phyloP scores from a whole-genome alignment of 2,329 filamentous ascomycete species.

The Gaeumannomyces tritici region DNA sequence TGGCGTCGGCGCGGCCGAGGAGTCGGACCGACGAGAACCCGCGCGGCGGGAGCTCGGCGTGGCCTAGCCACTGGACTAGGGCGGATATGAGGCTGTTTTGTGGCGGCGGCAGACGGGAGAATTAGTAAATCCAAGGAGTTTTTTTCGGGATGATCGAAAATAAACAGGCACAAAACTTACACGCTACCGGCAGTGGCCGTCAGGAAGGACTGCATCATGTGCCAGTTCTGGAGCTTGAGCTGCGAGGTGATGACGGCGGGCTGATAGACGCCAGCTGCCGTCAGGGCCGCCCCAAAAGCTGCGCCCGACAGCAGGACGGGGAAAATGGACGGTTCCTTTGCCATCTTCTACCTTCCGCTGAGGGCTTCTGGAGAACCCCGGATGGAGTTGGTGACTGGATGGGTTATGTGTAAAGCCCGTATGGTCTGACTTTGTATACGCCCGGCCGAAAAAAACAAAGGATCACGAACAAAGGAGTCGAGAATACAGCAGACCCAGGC shows the following conservation, averaged over 20 bases:
- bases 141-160: too few relatives aligned
- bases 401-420: too few relatives aligned
- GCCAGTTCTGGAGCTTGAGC: slow-evolving; percentile 50
- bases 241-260: slow-evolving; percentile 52
- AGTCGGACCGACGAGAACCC: slow-evolving; percentile 41
- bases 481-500: too few relatives aligned
- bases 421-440: too few relatives aligned
- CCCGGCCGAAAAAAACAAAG: too few relatives aligned
- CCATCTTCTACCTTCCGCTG: neutral
- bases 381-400: too few relatives aligned
- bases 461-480: too few relatives aligned
- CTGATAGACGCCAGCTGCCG: slow-evolving; percentile 49
- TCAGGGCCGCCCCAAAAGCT: slow-evolving; percentile 52
- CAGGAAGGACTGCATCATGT: slow-evolving; percentile 58
- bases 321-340: neutral
- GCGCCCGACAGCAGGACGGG: slow-evolving; percentile 33
- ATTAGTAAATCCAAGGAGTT: too few relatives aligned
- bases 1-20: slow-evolving; percentile 50
- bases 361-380: too few relatives aligned
- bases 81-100: slow-evolving; percentile 36
- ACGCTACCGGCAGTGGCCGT: slow-evolving; percentile 52
- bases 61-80: slow-evolving; percentile 30
- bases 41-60: slow-evolving; percentile 35
- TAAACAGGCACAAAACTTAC: slow-evolving; percentile 32
- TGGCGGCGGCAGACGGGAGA: too few relatives aligned